Evolutionary conservation across 2,329 filamentous ascomycete genomes (phyloP).

Genomic region (Cladophialophora chaetospira): DNA sequence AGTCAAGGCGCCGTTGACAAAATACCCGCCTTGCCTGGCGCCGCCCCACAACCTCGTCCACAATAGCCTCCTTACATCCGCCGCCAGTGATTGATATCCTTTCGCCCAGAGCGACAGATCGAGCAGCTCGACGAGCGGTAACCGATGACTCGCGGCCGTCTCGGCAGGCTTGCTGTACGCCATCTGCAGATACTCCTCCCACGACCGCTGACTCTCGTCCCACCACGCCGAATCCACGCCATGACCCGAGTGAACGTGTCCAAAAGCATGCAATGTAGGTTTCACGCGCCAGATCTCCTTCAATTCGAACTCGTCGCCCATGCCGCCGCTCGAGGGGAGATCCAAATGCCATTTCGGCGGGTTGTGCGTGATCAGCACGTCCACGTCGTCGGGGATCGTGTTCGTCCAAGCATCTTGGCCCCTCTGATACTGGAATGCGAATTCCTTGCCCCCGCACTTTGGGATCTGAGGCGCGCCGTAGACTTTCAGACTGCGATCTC

Average conservation of each 20-base stretch:
- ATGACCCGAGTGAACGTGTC: constrained; percentile 77
- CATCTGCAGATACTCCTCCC: constrained; percentile 62
- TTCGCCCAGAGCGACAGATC: constrained; percentile 53
- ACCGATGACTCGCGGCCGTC: constrained; percentile 28
- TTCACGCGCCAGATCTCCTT: constrained; percentile 72
- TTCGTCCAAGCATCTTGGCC: constrained; percentile 70
- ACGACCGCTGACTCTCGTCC: constrained; percentile 70
- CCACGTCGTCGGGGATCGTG: constrained; percentile 69
- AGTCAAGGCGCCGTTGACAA: constrained; percentile 65
- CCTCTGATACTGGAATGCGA: constrained; percentile 75
- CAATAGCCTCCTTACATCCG: constrained; percentile 58
- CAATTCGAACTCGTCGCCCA: constrained; percentile 72
- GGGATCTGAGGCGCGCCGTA: constrained; percentile 85
- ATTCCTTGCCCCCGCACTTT: constrained; percentile 67
- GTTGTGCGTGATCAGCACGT: constrained; percentile 79
- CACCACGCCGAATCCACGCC: constrained; percentile 72
- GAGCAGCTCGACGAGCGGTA: constrained; percentile 41
- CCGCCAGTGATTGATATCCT: constrained; percentile 52
- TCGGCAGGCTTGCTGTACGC: constrained; percentile 36
- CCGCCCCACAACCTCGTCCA: constrained; percentile 64
- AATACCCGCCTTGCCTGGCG: constrained; percentile 50
- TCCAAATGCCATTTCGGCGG: constrained; percentile 74
- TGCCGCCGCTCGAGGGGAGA: constrained; percentile 52
- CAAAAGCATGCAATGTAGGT: constrained; percentile 78
- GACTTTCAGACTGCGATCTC: constrained; percentile 64